Evolutionary conservation across 1,284 basidiomycete genomes (phyloP), one percentile per base, ranked within the genome.

Genomic region (Fomitopsis betulina): DNA sequence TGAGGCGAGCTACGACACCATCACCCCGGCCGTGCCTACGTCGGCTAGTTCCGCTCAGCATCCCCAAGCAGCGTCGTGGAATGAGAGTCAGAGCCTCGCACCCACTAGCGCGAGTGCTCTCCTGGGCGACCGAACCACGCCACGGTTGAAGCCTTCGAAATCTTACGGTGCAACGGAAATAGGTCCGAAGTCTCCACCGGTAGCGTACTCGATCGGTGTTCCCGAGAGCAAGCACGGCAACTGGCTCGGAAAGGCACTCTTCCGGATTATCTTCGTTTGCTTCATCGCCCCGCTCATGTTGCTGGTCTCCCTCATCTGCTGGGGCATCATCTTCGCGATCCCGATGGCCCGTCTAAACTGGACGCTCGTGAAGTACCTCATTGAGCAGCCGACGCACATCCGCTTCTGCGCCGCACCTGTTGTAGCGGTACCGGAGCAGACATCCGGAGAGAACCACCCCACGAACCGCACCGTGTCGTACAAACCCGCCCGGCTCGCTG

Each of bases 271-370:
- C 2, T 85, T 96, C 70, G 73, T 85, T 62, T 75, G 82, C 58
- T 74, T 98, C 68, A 87, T 99, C 66, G 91, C 93, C 1, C 97
- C 97, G 3, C 76, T 94, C 60, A 90, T 99, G 84, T 81, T 96
- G 53, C 58, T 89, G 60, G 92, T 93, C 35, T 96, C 94, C 71
- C 70, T 93, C 58, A 75, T 94, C 47, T 98, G 96, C 76, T 99
- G 96, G 94, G 93, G 82, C 27, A 80, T 95, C 62, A 89, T 99
- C 60, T 82, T 99, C 70, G 91, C 96, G 40, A 93, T 99, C 61
- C 97, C 97, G 7, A 99, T 99, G 97, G 97, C 96, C 37, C 96
- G 93, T 73, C 82, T 99, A 50, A 93, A 88, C 62, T 99, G 96
- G 96, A 93, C 87, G 15, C 82, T 99, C 42, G 81, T 99, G 70